Base-by-base conservation (phyloP, 441 rosid species). In the Dalechampia spathulata region DNA sequence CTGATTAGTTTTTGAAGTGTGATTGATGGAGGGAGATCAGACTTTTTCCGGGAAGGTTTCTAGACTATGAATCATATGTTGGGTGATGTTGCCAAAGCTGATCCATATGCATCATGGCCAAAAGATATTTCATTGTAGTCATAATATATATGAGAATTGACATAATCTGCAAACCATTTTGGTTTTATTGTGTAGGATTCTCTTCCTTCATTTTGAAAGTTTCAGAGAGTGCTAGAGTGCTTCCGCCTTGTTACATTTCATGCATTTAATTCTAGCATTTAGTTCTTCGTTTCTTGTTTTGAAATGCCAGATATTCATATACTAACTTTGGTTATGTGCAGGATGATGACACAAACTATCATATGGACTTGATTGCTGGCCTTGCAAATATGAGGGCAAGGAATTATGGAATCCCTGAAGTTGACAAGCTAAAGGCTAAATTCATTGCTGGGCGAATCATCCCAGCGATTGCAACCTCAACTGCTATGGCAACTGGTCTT, bases 371-470 rank as follows among this genome's bases (percentile, higher is more conserved):
- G 70, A 88, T 88, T 17, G 83, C 96, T 30, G 96, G 83, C 19
- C 83, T 88, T 21, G 96, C 96, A 21, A 88, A 88, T 70, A 88
- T 85, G 96, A 88, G 96, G 75, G 94, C 96, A 10, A 83, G 96
- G 62, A 88, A 88, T 73, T 88, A 88, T 64, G 76, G 87, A 64
- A 88, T 88, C 56, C 88, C 89, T 6, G 96, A 88, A 66, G 94
- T 88, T 1, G 96, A 88, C 75, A 88, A 88, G 73, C 78, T 88
- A 57, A 88, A 88, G 55, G 96, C 96, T 36, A 88, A 88, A 76
- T 88, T 88, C 54, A 88, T 88, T 36, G 96, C 96, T 15, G 96
- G 96, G 55, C 82, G 96, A 64, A 88, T 88, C 60, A 88, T 88
- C 52, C 96, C 96, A 19, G 96, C 96, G 9, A 85, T 88, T 37